phyloP scores from a whole-genome alignment of 352 stramenopile species.

The Phytopythium chamaehyphon region DNA sequence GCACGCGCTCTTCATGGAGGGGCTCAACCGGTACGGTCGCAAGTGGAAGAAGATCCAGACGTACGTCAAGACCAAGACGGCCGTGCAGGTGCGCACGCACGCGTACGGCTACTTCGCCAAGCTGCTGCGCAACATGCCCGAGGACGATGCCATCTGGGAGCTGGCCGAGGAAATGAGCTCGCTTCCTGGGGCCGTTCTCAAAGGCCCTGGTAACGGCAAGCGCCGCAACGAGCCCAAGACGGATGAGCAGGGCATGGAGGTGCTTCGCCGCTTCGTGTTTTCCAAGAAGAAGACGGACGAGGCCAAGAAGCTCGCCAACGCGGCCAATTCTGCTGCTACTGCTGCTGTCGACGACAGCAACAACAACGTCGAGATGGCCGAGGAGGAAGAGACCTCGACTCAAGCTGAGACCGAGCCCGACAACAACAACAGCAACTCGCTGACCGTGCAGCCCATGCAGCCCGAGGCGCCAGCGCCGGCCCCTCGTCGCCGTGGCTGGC shows the following conservation, averaged over 20 bases:
- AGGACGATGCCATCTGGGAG: constrained; percentile 80
- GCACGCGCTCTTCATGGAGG: constrained; percentile 82
- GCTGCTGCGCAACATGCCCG: constrained; percentile 79
- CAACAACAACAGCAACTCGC: background rate
- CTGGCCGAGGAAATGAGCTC: constrained; percentile 79
- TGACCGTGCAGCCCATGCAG: background rate
- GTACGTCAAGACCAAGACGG: constrained; percentile 84
- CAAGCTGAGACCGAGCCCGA: constrained; percentile 19
- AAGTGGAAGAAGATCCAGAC: constrained; percentile 90
- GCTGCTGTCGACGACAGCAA: constrained; percentile 31
- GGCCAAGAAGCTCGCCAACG: constrained; percentile 28
- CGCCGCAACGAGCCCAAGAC: constrained; percentile 79
- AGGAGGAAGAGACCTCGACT: constrained; percentile 16
- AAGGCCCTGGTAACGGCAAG: constrained; percentile 71
- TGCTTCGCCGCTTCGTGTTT: constrained; percentile 80
- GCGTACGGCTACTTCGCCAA: constrained; percentile 89
- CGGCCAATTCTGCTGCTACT: constrained; percentile 1
- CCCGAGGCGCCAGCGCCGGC: constrained; percentile 11
- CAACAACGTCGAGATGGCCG: constrained; percentile 38
- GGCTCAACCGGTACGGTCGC: constrained; percentile 77
- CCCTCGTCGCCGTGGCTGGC: constrained; percentile 27
- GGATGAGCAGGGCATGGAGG: constrained; percentile 79
- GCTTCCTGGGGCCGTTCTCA: constrained; percentile 64
- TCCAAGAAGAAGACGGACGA: constrained; percentile 73
- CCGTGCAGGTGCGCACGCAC: constrained; percentile 79